Evolutionary conservation across 495 filamentous ascomycete species (phyloP).

Genomic region (Lichenothelia convexa): DNA sequence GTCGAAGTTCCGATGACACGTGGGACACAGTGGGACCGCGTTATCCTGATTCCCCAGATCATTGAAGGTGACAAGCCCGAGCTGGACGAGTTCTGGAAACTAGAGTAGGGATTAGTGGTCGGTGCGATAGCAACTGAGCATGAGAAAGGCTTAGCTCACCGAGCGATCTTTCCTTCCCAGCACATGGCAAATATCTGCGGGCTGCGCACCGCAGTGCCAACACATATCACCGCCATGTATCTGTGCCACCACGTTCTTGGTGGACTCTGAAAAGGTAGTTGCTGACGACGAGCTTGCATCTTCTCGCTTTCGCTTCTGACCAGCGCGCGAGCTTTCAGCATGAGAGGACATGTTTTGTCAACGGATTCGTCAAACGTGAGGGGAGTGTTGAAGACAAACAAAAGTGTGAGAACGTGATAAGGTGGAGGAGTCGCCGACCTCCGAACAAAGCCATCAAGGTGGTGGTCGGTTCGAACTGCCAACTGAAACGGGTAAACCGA

Average conservation of each 20-base stretch:
- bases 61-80: slow-evolving; percentile 4
- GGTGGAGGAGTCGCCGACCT: too few relatives aligned
- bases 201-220: slow-evolving; percentile 7
- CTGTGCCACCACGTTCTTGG: neutral
- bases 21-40: slow-evolving; percentile 7
- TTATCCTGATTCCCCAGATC: slow-evolving; percentile 4
- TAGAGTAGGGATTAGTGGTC: slow-evolving; percentile 1
- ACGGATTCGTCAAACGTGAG: too few relatives aligned
- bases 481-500: too few relatives aligned
- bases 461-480: too few relatives aligned
- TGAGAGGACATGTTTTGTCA: too few relatives aligned
- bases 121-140: neutral
- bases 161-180: slow-evolving; percentile 4
- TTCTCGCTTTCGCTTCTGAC: slow-evolving; percentile 1
- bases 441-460: too few relatives aligned
- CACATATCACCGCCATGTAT: slow-evolving; percentile 1
- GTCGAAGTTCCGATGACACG: slow-evolving; percentile 7
- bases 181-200: slow-evolving; percentile 7
- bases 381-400: too few relatives aligned
- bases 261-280: neutral
- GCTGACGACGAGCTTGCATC: slow-evolving; percentile 1
- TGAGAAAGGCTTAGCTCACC: slow-evolving; percentile 4
- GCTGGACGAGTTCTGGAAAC: slow-evolving; percentile 4
- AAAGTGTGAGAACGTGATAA: too few relatives aligned
- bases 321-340: too few relatives aligned